Conservation (phyloP, 768 basidiomycete species). For the Lactifluus volemus region DNA sequence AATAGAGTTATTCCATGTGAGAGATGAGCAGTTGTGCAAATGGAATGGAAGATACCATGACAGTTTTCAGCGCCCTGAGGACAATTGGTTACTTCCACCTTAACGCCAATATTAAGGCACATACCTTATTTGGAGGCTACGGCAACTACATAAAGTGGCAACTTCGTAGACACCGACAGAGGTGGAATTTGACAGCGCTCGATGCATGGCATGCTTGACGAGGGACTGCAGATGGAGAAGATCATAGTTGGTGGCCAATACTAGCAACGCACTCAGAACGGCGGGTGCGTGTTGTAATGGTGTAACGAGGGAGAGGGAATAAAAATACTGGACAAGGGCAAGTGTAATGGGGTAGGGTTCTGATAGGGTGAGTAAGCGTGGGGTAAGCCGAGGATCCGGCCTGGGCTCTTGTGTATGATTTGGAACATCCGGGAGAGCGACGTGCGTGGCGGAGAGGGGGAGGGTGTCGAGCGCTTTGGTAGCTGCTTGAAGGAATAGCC, state of each 20-base stretch:
- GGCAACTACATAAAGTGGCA: constrained; percentile 82
- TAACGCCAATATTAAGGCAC: constrained; percentile 20
- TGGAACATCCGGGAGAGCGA: constrained; percentile 53
- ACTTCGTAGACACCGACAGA: constrained; percentile 94
- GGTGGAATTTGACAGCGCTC: constrained; percentile 70
- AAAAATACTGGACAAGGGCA: constrained; percentile 90
- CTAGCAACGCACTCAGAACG: constrained; percentile 77
- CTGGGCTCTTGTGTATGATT: constrained; percentile 41
- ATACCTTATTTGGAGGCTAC: constrained; percentile 83
- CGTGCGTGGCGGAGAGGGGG: constrained; percentile 52
- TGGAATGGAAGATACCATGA: constrained; percentile 47
- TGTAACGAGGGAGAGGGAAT: constrained; percentile 77
- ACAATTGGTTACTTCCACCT: constrained; percentile 3
- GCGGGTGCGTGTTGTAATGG: constrained; percentile 88
- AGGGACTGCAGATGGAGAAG: constrained; percentile 65
- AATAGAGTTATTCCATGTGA: constrained; percentile 18
- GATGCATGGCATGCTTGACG: constrained; percentile 94
- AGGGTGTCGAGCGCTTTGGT: constrained; percentile 46
- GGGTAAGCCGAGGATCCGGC: constrained; percentile 72
- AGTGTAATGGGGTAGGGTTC: constrained; percentile 86
- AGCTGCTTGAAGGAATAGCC: constrained; percentile 50
- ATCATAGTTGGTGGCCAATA: constrained; percentile 77
- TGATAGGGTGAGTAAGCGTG: constrained; percentile 71
- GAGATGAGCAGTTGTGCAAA: background rate
- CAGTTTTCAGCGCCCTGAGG: constrained; percentile 65